Percentiles rank a stretch among this genome's conserved stretches.
Evolutionary conservation across 345 rosid species (phyloP).

Genomic region (Ricinus communis): DNA sequence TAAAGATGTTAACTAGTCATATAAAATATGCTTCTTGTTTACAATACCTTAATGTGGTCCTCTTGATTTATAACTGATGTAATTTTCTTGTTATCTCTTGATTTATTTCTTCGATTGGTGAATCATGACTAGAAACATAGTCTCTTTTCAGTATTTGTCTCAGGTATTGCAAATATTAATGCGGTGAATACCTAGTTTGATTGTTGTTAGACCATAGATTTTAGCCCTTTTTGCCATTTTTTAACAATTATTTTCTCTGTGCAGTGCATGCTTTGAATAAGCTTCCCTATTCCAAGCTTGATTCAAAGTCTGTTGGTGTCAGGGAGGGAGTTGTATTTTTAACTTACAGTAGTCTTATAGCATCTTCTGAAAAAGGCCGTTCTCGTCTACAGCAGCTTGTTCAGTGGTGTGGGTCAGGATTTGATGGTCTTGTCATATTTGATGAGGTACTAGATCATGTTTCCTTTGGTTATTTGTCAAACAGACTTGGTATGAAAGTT

Average conservation of each 20-base stretch:
- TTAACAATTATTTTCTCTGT: constrained; percentile 21
- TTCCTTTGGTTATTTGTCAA: constrained; percentile 20
- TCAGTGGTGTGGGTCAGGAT: constrained; percentile 91
- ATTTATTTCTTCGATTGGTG: neutral
- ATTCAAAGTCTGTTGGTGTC: constrained; percentile 86
- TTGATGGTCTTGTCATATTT: constrained; percentile 87
- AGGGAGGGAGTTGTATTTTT: constrained; percentile 87
- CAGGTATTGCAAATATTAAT: neutral
- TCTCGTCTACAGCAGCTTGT: constrained; percentile 98
- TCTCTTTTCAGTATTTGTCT: neutral
- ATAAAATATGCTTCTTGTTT: too few species aligned
- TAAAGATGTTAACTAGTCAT: too few species aligned
- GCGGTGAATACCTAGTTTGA: neutral
- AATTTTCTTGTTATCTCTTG: neutral
- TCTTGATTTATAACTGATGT: too few species aligned
- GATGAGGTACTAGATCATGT: constrained; percentile 64
- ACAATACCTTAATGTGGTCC: too few species aligned
- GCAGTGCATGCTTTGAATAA: constrained; percentile 98
- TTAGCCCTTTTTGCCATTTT: neutral
- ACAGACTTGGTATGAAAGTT: constrained; percentile 14
- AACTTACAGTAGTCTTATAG: constrained; percentile 97
- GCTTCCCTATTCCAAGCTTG: constrained; percentile 95
- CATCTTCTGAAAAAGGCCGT: constrained; percentile 98
- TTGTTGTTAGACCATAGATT: neutral
- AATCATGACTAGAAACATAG: neutral